Conservation (phyloP, 805 yeast species). For the Kuraishia capsulata region DNA sequence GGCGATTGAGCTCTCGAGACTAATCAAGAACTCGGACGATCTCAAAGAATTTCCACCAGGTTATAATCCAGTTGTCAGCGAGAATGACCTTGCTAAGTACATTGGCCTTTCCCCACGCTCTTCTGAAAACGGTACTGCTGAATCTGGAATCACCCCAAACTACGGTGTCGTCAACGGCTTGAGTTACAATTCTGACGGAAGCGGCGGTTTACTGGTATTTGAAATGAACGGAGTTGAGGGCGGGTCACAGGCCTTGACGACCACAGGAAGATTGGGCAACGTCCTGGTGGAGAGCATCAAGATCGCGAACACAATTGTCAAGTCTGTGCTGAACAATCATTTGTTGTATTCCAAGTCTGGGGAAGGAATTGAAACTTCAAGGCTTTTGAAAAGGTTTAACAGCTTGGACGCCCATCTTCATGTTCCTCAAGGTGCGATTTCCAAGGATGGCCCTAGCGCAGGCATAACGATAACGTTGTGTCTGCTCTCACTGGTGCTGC, state of each 20-base stretch:
- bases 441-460: slow-evolving; percentile 39
- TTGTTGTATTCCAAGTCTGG: slow-evolving; percentile 6
- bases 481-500: slow-evolving; percentile 32
- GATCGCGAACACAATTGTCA: slow-evolving; percentile 68
- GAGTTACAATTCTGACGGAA: slow-evolving; percentile 80
- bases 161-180: slow-evolving; percentile 81
- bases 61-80: slow-evolving; percentile 33
- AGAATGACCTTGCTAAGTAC: slow-evolving; percentile 53
- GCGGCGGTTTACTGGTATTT: slow-evolving; percentile 72
- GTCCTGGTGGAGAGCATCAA: slow-evolving; percentile 76
- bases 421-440: slow-evolving; percentile 39
- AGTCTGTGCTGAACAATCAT: slow-evolving; percentile 33
- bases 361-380: slow-evolving; percentile 13
- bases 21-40: slow-evolving; percentile 14
- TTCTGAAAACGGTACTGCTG: slow-evolving; percentile 29
- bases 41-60: slow-evolving; percentile 12
- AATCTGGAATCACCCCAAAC: slow-evolving; percentile 37
- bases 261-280: slow-evolving; percentile 79
- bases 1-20: slow-evolving; percentile 58
- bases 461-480: slow-evolving; percentile 41
- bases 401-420: slow-evolving; percentile 47
- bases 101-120: slow-evolving; percentile 47
- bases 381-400: slow-evolving; percentile 34
- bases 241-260: slow-evolving; percentile 33
- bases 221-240: slow-evolving; percentile 66